phyloP scores from a whole-genome alignment of 768 basidiomycete species.

The Russula sp. region DNA sequence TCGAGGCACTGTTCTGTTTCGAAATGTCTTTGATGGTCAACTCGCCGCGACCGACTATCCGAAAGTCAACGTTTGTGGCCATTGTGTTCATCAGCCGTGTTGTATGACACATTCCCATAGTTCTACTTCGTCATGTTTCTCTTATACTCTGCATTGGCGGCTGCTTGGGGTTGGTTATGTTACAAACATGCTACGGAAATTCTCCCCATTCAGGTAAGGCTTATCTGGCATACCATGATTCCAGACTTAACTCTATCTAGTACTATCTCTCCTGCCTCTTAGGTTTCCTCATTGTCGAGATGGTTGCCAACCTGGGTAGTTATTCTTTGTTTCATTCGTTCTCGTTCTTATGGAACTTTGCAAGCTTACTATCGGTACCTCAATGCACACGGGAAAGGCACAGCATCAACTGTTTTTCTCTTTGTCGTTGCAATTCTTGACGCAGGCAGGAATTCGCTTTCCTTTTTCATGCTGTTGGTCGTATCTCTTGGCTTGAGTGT shows the following conservation, averaged over 20 bases:
- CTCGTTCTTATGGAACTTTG: background rate
- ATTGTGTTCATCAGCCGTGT: background rate
- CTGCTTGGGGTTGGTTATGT: conserved; percentile 78
- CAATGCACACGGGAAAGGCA: conserved; percentile 73
- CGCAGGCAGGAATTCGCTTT: conserved; percentile 88
- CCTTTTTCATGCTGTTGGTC: conserved; percentile 91
- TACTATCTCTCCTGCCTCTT: conserved; percentile 89
- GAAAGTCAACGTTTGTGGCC: conserved; percentile 75
- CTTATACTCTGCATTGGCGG: conserved; percentile 61
- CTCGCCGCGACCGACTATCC: conserved; percentile 93
- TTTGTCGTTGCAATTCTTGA: conserved; percentile 95
- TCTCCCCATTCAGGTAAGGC: conserved; percentile 76
- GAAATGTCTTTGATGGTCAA: conserved; percentile 81
- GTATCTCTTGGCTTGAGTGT: conserved; percentile 91
- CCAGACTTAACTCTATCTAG: conserved; percentile 33
- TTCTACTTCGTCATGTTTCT: conserved; percentile 82
- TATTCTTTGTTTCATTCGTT: conserved; percentile 4
- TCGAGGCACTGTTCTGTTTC: conserved; percentile 73
- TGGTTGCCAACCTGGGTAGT: conserved; percentile 85
- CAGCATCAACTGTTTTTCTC: conserved; percentile 80
- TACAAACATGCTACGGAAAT: conserved; percentile 75
- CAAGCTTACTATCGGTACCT: conserved; percentile 90
- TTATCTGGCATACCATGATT: background rate
- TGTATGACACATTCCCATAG: conserved; percentile 33
- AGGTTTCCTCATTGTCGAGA: conserved; percentile 83